phyloP scores from a whole-genome alignment of 352 stramenopile genomes.

The Globisporangium rhizosaccharum region DNA sequence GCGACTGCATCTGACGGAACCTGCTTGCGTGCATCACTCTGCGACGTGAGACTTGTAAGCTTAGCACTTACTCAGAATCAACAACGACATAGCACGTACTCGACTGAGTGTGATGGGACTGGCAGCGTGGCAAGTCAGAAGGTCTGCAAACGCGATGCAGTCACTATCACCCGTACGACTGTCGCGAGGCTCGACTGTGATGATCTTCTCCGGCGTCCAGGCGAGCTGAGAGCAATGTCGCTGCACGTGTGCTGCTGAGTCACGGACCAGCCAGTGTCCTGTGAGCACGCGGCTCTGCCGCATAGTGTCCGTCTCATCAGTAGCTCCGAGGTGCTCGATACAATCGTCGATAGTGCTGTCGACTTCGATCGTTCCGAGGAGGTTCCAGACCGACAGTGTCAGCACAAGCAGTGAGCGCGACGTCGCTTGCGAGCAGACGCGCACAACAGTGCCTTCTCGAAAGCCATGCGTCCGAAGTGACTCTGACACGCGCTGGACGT shows the following conservation, averaged over 20 bases:
- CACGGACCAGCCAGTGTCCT: conserved; percentile 1
- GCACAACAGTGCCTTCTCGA: background rate
- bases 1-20: conserved; percentile 3
- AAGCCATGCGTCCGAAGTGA: conserved; percentile 2
- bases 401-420: conserved; percentile 6
- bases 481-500: background rate
- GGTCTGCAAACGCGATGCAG: background rate
- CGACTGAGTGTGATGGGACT: background rate
- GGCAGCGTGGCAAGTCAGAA: background rate
- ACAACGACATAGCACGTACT: background rate
- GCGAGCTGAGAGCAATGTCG: background rate
- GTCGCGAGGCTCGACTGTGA: background rate
- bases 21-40: background rate
- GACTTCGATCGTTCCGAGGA: conserved; percentile 6
- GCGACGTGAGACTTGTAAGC: background rate
- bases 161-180: no score
- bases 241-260: background rate
- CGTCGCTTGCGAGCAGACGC: background rate
- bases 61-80: background rate
- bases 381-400: conserved; percentile 12
- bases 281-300: background rate
- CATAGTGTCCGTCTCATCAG: background rate
- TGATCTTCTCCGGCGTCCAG: conserved; percentile 1
- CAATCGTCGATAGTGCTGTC: background rate
- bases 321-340: background rate